Percentiles rank a stretch among this genome's conserved stretches.
Evolutionary conservation across 345 rosid genomes (phyloP).

Genomic region (Corchorus olitorius): DNA sequence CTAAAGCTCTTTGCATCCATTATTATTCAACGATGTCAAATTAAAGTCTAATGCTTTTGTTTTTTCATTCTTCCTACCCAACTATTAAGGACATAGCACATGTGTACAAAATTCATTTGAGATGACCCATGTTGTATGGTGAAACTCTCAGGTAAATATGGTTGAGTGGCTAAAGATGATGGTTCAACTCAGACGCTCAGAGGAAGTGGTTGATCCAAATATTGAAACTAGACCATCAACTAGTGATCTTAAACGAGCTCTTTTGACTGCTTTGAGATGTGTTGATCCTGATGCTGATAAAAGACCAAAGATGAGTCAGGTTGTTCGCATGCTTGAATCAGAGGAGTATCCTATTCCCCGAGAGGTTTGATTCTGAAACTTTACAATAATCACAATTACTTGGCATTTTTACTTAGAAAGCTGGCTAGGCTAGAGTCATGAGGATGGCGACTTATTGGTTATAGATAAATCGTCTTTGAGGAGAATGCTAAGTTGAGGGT

Average conservation of each 20-base stretch:
- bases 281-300: slow-evolving; percentile 94
- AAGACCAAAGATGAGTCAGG: slow-evolving; percentile 98
- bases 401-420: background rate
- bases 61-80: background rate
- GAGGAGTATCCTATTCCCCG: slow-evolving; percentile 86
- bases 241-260: slow-evolving; percentile 86
- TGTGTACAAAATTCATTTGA: background rate
- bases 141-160: slow-evolving; percentile 70
- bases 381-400: background rate
- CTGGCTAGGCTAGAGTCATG: background rate
- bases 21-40: background rate
- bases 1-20: background rate
- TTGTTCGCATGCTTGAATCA: slow-evolving; percentile 89
- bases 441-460: slow-evolving; percentile 13
- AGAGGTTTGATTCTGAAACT: slow-evolving; percentile 57
- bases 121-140: slow-evolving; percentile 21
- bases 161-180: slow-evolving; percentile 96
- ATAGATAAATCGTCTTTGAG: background rate
- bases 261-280: slow-evolving; percentile 91
- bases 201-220: slow-evolving; percentile 82
- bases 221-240: slow-evolving; percentile 76
- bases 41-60: background rate
- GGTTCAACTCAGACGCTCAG: slow-evolving; percentile 83
- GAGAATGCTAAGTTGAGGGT: background rate
- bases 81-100: background rate